These are phyloP conservation scores for Casuarina equisetifolia DNA, from an alignment of 306 rosid genomes.

Conservation along the genomic window DNA sequence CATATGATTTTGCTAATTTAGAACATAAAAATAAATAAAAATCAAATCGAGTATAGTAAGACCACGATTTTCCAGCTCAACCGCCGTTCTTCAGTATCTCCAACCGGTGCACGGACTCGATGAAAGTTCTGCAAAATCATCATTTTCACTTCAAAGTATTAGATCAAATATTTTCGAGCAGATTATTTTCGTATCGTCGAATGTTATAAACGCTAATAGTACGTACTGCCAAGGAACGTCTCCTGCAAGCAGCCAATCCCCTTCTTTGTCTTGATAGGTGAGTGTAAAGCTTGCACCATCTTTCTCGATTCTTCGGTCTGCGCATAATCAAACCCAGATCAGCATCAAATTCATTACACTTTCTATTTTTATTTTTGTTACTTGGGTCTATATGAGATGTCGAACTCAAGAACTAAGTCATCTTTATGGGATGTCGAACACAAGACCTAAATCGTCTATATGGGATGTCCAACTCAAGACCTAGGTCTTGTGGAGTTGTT, in stretches of 20 bases:
- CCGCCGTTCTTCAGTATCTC: conserved; percentile 30
- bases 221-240: conserved; percentile 83
- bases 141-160: conserved; percentile 15
- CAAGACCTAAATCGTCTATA: too few species aligned
- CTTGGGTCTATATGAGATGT: too few species aligned
- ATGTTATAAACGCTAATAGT: conserved; percentile 12
- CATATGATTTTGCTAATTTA: not conserved
- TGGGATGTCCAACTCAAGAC: too few species aligned
- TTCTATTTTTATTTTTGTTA: too few species aligned
- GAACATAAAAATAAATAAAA: not conserved
- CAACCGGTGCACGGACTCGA: conserved; percentile 34
- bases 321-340: conserved; percentile 2
- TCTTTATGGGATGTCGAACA: too few species aligned
- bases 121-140: conserved; percentile 45
- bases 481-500: not conserved
- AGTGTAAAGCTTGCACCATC: conserved; percentile 39
- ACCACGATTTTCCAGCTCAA: conserved; percentile 4
- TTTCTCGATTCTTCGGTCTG: conserved; percentile 43
- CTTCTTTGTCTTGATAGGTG: conserved; percentile 61
- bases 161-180: not conserved
- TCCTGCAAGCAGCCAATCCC: conserved; percentile 65
- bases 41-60: conserved; percentile 3
- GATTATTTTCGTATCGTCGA: not conserved
- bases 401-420: too few species aligned
- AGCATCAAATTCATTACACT: conserved; percentile 19